Evolutionary conservation across 495 filamentous ascomycete species (phyloP).

Genomic region (Terfezia boudieri): DNA sequence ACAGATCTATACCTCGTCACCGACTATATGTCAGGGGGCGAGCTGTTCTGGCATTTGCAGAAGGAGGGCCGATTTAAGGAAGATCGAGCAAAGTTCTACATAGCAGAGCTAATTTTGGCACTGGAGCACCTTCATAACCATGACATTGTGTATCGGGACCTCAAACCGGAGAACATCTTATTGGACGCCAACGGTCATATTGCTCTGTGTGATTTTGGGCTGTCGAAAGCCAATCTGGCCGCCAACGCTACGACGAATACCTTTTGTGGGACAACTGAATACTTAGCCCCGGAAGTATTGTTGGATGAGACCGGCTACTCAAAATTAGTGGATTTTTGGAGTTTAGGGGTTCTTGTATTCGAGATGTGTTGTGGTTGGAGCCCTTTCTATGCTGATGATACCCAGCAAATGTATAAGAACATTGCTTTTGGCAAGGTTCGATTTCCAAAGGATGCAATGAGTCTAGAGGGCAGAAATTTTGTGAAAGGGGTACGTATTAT

Average conservation of each 20-base stretch:
- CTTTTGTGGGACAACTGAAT: constrained; percentile 96
- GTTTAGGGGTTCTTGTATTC: constrained; percentile 87
- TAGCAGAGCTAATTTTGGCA: constrained; percentile 87
- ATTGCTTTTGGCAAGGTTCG: constrained; percentile 96
- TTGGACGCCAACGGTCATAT: constrained; percentile 71
- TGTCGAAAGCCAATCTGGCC: constrained; percentile 91
- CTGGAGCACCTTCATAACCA: constrained; percentile 89
- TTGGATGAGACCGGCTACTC: constrained; percentile 95
- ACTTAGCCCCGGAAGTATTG: constrained; percentile 84
- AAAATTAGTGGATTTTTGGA: constrained; percentile 99
- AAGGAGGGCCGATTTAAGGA: constrained; percentile 94
- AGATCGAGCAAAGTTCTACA: constrained; percentile 92
- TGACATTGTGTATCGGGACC: constrained; percentile 89
- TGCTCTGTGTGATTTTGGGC: constrained; percentile 67
- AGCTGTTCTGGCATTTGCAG: constrained; percentile 96
- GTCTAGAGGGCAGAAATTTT: constrained; percentile 84
- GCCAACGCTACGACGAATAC: constrained; percentile 97
- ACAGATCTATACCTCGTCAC: constrained; percentile 94
- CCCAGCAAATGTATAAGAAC: constrained; percentile 99
- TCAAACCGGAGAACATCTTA: constrained; percentile 72
- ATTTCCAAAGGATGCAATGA: constrained; percentile 85
- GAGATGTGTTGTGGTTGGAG: constrained; percentile 99
- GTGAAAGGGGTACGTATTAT: constrained; percentile 47
- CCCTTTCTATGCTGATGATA: constrained; percentile 96
- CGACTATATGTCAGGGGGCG: constrained; percentile 99